A percentile compares a stretch with the other conserved stretches of the same genome.
Evolutionary conservation across 2,329 filamentous ascomycete genomes (phyloP).

Genomic region (Ophiostoma sp.): DNA sequence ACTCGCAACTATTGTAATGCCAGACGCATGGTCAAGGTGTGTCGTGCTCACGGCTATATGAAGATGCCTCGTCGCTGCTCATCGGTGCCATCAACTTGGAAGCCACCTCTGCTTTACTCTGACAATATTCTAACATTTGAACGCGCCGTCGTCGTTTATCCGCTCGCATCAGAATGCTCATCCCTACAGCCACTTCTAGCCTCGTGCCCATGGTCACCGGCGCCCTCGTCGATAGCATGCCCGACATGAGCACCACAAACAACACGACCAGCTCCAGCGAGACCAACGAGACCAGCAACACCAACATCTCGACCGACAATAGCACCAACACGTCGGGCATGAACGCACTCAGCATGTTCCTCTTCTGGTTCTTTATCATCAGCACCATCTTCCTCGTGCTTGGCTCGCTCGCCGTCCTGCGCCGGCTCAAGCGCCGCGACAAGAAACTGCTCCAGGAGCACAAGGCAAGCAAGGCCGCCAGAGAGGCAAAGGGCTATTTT

Average conservation of each 20-base stretch:
- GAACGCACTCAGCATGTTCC: slow-evolving; percentile 23
- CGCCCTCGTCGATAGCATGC: background rate
- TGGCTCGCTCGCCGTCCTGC: slow-evolving; percentile 19
- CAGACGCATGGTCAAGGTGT: no score
- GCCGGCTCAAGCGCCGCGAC: slow-evolving; percentile 21
- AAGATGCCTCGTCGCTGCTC: background rate
- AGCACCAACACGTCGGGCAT: slow-evolving; percentile 13
- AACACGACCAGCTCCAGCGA: slow-evolving; percentile 5
- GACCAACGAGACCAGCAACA: slow-evolving; percentile 6
- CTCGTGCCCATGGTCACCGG: background rate
- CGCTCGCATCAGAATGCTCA: background rate
- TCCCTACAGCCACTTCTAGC: background rate
- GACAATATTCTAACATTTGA: no score
- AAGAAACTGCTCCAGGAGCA: background rate
- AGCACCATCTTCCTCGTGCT: slow-evolving; percentile 20
- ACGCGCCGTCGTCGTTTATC: no score
- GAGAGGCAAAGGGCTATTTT: background rate
- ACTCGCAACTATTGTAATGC: no score
- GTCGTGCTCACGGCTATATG: background rate
- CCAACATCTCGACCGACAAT: slow-evolving; percentile 15
- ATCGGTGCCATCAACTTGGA: background rate
- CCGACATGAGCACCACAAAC: background rate
- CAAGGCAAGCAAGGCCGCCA: background rate
- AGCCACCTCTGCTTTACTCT: background rate
- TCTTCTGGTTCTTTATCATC: slow-evolving; percentile 26